Conservation (phyloP, 2,329 filamentous ascomycete genomes). For the Aspergillus sp. region DNA sequence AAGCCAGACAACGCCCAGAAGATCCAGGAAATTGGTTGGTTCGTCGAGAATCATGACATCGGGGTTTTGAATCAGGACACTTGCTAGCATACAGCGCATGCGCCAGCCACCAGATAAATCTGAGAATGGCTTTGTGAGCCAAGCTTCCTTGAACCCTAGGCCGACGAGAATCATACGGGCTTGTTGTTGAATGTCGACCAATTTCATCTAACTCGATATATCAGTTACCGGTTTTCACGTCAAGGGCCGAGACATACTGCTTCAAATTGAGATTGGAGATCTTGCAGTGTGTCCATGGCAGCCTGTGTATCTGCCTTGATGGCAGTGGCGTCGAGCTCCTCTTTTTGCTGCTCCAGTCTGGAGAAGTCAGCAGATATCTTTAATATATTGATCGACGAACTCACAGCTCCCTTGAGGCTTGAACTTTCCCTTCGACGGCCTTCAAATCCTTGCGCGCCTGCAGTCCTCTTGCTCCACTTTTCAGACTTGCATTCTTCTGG, state of each 20-base stretch:
- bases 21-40: conserved; percentile 78
- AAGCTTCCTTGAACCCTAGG: conserved; percentile 62
- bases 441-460: conserved; percentile 69
- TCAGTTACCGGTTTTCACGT: not conserved
- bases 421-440: conserved; percentile 60
- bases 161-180: conserved; percentile 62
- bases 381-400: conserved; percentile 9
- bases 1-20: conserved; percentile 79
- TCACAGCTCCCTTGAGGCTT: conserved; percentile 50
- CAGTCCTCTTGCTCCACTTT: conserved; percentile 69
- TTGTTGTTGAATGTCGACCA: conserved; percentile 58
- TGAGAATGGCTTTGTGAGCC: conserved; percentile 53
- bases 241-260: conserved; percentile 36
- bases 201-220: conserved; percentile 37
- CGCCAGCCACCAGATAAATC: conserved; percentile 72
- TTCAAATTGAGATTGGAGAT: conserved; percentile 62
- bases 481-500: conserved; percentile 65
- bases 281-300: conserved; percentile 62
- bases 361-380: not conserved
- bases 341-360: conserved; percentile 46
- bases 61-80: conserved; percentile 61
- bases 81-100: conserved; percentile 62
- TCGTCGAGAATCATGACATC: conserved; percentile 80
- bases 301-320: conserved; percentile 62
- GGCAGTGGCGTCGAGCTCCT: conserved; percentile 50